Evolutionary conservation across 1,284 basidiomycete genomes (phyloP).

Genomic region (Ganoderma sinense): DNA sequence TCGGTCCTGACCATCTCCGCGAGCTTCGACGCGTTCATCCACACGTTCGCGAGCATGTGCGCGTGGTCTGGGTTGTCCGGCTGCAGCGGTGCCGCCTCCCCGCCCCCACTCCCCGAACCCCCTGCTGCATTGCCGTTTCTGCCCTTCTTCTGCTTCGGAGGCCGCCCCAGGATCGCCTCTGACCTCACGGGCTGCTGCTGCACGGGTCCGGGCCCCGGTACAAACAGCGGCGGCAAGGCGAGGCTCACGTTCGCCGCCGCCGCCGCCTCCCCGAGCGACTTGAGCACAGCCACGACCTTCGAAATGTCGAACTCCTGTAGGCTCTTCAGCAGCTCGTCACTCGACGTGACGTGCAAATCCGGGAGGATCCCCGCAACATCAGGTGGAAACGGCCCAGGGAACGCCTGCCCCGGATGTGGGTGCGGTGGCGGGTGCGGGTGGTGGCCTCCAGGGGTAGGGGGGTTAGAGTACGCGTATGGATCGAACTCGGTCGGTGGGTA

Average conservation of each 20-base stretch:
- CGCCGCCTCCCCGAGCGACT: slow-evolving; percentile 65
- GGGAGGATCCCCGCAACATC: slow-evolving; percentile 38
- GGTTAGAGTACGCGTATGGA: slow-evolving; percentile 32
- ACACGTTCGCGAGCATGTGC: slow-evolving; percentile 70
- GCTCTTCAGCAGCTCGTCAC: slow-evolving; percentile 75
- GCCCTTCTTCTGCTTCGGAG: slow-evolving; percentile 45
- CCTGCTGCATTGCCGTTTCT: slow-evolving; percentile 10
- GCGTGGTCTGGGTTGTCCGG: slow-evolving; percentile 52
- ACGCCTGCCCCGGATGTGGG: slow-evolving; percentile 26
- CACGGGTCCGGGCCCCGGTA: slow-evolving; percentile 35
- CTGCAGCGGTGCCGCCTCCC: slow-evolving; percentile 26
- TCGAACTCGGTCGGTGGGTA: slow-evolving; percentile 32
- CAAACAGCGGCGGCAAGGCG: slow-evolving; percentile 41
- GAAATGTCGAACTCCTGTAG: slow-evolving; percentile 76
- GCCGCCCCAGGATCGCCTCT: slow-evolving; percentile 43
- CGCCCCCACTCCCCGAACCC: slow-evolving; percentile 19
- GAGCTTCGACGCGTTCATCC: slow-evolving; percentile 74
- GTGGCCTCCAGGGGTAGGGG: not conserved
- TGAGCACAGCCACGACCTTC: slow-evolving; percentile 71
- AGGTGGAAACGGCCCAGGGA: slow-evolving; percentile 36
- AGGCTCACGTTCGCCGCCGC: slow-evolving; percentile 50
- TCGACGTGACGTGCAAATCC: slow-evolving; percentile 64
- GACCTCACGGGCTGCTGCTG: slow-evolving; percentile 54
- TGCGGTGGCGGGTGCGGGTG: no score
- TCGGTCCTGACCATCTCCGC: slow-evolving; percentile 70